Evolutionary conservation across 495 filamentous ascomycete genomes (phyloP), one percentile per base, ranked within the genome.

Genomic region (Penicillium coffeae): DNA sequence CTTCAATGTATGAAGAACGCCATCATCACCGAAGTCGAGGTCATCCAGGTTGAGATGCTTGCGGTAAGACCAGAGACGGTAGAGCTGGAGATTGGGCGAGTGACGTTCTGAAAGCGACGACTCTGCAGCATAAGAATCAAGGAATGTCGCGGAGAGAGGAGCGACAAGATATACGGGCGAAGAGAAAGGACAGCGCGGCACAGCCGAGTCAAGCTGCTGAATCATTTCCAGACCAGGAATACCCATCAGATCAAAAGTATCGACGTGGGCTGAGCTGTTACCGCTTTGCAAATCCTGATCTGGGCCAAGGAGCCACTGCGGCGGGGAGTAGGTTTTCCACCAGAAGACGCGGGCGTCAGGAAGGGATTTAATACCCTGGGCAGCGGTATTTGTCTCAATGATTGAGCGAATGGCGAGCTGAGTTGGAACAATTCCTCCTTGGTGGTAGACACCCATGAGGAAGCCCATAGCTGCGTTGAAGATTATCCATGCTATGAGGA

Each of bases 291-390:
- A 83, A 56, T 86, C 85, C 8, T 38, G 27, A 2, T 50, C 20
- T 8, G 85, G 80, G 47, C 91, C 89, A 19, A 97, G 73, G 14
- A 98, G 75, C 90, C 93, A 97, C 16, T 87, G 83, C 0, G 93
- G 93, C 6, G 93, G 93, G 53, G 84, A 87, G 65, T 98, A 98
- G 0, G 94, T 97, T 59, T 95, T 95, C 93, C 93, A 98, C 91
- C 91, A 98, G 44, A 95, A 75, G 3, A 87, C 87, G 9, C 62
- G 65, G 10, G 86, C 76, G 4, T 78, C 80, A n/a, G 81, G 78
- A 42, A 80, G 73, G 14, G 47, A 37, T 67, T 77, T 58, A 43
- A 49, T 54, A 58, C 47, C 56, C 52, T 54, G 40, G 2, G 53
- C 30, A 10, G 39, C 41, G 14, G 51, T 45, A 51, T 51, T 66